Evolutionary conservation across 2,329 filamentous ascomycete genomes (phyloP), one percentile per base, ranked within the genome.

Genomic region (Thielaviopsis euricoi): DNA sequence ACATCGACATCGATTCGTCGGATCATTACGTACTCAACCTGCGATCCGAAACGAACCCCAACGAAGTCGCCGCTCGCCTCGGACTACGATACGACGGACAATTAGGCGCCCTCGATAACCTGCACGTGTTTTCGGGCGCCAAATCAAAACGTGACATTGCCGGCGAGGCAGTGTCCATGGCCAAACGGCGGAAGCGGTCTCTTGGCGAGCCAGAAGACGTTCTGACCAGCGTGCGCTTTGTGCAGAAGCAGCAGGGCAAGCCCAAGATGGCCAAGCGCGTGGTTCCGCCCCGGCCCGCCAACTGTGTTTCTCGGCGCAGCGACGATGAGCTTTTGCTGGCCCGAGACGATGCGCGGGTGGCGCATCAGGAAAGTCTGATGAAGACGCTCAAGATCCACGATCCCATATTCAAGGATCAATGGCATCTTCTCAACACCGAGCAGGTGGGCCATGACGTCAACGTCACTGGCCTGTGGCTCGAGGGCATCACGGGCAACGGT

Each of bases 21-120:
- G 91, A 98, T 70, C 97, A 95, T 73, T 96, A 97, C 69, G 89
- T 94, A 62, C 76, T 98, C 52, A 87, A 96, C 63, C 79, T 98
- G 66, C 80, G 85, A 60, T 73, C 79, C 13, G 74, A 78, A 43
- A 75, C 79, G 6, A 76, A 81, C 15, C 89, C 89, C 17, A 71
- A 78, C 23, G 76, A 85, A 48, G 76, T 96, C 62, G 89, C 89
- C 26, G 72, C 74, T 52, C 77, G 81, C 22, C 74, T 98, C 9
- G 89, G 87, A 21, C 75, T 95, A 53, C 76, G 79, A 51, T 84
- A 95, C 69, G 87, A 96, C 65, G 91, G 91, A 43, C 80, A 80
- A 52, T 76, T 97, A 19, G 86, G 87, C 63, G 80, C 87, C 66
- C 77, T 98, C 48, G 73, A 80, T 52, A 80, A 85, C 67, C 91